These are phyloP conservation scores for Pseudoscleropodium purum DNA, from an alignment of 225 moss, liverwort and hornwort species.

Conservation along the genomic window DNA sequence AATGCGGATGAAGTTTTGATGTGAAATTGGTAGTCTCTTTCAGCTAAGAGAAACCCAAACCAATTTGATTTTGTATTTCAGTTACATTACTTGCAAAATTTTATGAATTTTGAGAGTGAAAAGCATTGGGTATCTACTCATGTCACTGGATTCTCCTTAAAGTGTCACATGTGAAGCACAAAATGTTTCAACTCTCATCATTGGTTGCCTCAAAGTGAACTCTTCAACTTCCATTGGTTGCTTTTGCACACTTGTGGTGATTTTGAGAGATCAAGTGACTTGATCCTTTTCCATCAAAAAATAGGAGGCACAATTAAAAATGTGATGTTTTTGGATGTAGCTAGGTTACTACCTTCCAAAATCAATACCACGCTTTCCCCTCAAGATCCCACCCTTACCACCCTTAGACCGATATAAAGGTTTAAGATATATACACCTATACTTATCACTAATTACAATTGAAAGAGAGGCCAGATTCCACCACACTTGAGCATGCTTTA, in stretches of 20 bases:
- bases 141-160: neutral
- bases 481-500: too few species aligned
- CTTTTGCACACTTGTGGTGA: too few species aligned
- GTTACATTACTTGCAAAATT: too few species aligned
- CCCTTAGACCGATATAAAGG: too few species aligned
- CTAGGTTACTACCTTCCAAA: neutral
- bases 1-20: neutral
- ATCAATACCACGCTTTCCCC: neutral
- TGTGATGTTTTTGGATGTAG: rapidly evolving
- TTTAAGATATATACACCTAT: too few species aligned
- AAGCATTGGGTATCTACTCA: neutral
- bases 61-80: neutral
- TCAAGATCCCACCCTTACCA: too few species aligned
- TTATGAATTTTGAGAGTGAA: neutral
- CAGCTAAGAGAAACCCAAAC: neutral
- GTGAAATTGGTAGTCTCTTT: neutral
- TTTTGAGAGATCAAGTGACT: neutral
- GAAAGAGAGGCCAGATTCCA: too few species aligned
- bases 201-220: too few species aligned
- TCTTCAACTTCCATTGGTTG: neutral
- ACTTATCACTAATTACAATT: too few species aligned
- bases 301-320: neutral
- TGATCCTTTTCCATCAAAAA: neutral
- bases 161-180: rapidly evolving
- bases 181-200: neutral